A percentile compares a stretch with the other conserved stretches of the same genome.
phyloP scores from a whole-genome alignment of 2,329 filamentous ascomycete species.

The Aspergillus sp. region DNA sequence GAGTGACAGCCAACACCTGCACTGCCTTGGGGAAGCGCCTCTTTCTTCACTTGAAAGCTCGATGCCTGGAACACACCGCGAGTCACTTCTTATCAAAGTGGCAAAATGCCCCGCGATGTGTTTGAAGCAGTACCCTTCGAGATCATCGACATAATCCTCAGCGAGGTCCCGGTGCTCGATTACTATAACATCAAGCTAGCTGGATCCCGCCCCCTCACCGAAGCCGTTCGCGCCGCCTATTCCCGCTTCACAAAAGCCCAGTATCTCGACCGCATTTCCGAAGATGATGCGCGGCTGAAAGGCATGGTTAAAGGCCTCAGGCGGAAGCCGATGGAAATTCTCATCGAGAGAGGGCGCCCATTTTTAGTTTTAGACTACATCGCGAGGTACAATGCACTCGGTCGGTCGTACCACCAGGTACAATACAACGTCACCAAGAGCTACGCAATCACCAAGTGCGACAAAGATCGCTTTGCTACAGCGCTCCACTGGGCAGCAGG shows the following conservation, averaged over 20 bases:
- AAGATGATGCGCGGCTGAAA: neutral
- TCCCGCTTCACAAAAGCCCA: neutral
- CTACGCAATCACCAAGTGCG: neutral
- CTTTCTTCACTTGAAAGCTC: too few species aligned
- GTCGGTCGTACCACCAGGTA: neutral
- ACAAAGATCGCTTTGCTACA: neutral
- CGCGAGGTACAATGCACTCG: neutral
- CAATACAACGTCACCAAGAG: neutral
- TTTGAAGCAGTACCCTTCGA: slow-evolving; percentile 1
- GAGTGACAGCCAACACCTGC: too few species aligned
- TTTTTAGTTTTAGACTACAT: neutral
- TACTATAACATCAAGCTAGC: slow-evolving; percentile 6
- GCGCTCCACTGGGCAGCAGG: neutral
- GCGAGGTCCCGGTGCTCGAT: neutral
- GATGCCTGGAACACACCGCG: neutral
- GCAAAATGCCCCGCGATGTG: too few species aligned
- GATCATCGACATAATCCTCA: neutral
- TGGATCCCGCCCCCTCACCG: neutral
- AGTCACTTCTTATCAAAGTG: too few species aligned
- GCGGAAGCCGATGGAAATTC: neutral
- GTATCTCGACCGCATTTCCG: neutral
- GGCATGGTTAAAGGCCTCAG: neutral
- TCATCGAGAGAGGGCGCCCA: neutral
- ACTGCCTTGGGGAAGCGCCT: too few species aligned
- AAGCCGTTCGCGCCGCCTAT: neutral